Evolutionary conservation across 768 basidiomycete genomes (phyloP).

Genomic region (Termitomyces titanicus): DNA sequence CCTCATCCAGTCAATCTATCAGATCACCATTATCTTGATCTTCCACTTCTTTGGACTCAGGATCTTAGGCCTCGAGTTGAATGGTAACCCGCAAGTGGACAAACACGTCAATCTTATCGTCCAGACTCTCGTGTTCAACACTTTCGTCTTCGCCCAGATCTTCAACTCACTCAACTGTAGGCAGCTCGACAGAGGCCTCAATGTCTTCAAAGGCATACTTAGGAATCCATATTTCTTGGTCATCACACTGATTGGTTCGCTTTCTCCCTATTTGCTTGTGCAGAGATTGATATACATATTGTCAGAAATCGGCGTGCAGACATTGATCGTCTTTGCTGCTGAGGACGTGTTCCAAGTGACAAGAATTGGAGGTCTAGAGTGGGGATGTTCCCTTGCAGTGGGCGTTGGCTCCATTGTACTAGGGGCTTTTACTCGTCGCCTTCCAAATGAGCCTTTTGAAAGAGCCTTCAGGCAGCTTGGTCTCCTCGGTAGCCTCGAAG

Average conservation of each 20-base stretch:
- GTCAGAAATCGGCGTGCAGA: conserved; percentile 82
- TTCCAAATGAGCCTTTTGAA: conserved; percentile 81
- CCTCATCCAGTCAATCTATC: conserved; percentile 82
- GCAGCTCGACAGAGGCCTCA: conserved; percentile 78
- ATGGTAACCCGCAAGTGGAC: conserved; percentile 24
- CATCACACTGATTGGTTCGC: conserved; percentile 84
- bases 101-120: conserved; percentile 44
- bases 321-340: conserved; percentile 87
- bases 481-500: conserved; percentile 60
- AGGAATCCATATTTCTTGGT: conserved; percentile 80
- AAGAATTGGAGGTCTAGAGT: conserved; percentile 74
- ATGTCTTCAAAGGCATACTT: conserved; percentile 82
- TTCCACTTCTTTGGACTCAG: conserved; percentile 80
- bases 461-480: conserved; percentile 40
- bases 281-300: not conserved
- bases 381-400: conserved; percentile 89
- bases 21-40: conserved; percentile 75
- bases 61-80: conserved; percentile 61
- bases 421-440: conserved; percentile 71
- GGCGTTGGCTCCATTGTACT: conserved; percentile 86
- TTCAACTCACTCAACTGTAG: conserved; percentile 94
- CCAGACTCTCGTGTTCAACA: conserved; percentile 91
- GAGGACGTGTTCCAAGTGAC: conserved; percentile 90
- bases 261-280: conserved; percentile 12
- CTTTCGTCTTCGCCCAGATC: conserved; percentile 96